These are phyloP conservation scores for Chytridium lagenaria DNA, from an alignment of 371 early-diverging fungal genomes.

Conservation along the genomic window DNA sequence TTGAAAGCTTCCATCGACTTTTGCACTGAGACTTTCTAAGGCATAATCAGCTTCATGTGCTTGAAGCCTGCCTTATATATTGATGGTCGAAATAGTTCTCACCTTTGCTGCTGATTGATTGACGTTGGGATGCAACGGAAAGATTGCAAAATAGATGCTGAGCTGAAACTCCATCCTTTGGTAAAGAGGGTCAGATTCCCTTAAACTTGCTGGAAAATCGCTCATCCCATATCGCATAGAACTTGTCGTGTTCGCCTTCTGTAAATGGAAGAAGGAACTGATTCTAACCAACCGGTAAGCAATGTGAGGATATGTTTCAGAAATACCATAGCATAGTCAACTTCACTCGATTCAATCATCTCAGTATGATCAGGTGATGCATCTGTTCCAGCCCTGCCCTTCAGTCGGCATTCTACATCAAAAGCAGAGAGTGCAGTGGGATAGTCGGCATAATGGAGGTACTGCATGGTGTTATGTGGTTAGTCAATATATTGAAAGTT, in stretches of 20 bases:
- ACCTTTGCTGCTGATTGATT: slow-evolving; percentile 26
- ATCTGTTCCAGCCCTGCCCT: slow-evolving; percentile 26
- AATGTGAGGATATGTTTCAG: neutral
- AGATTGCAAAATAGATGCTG: slow-evolving; percentile 61
- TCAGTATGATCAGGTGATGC: neutral
- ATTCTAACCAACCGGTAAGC: slow-evolving; percentile 18
- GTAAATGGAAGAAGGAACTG: slow-evolving; percentile 46
- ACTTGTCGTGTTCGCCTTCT: slow-evolving; percentile 48
- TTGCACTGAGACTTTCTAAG: slow-evolving; percentile 9
- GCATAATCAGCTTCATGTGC: neutral
- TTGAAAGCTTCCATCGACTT: slow-evolving; percentile 54
- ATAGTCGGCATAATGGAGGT: slow-evolving; percentile 43
- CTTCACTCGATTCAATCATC: slow-evolving; percentile 2
- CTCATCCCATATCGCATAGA: slow-evolving; percentile 54
- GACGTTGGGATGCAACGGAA: slow-evolving; percentile 47
- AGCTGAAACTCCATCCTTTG: slow-evolving; percentile 54
- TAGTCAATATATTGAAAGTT: too few relatives aligned
- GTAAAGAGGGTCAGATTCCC: slow-evolving; percentile 40
- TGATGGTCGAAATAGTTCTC: neutral
- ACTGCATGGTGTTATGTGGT: slow-evolving; percentile 19
- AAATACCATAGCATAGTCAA: too few relatives aligned
- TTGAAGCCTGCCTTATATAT: too few relatives aligned
- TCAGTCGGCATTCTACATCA: slow-evolving; percentile 35
- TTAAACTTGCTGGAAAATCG: slow-evolving; percentile 36
- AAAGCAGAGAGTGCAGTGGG: slow-evolving; percentile 27